Conservation (phyloP, 192 early-diverging fungal genomes). For the Coemansia sp. region DNA sequence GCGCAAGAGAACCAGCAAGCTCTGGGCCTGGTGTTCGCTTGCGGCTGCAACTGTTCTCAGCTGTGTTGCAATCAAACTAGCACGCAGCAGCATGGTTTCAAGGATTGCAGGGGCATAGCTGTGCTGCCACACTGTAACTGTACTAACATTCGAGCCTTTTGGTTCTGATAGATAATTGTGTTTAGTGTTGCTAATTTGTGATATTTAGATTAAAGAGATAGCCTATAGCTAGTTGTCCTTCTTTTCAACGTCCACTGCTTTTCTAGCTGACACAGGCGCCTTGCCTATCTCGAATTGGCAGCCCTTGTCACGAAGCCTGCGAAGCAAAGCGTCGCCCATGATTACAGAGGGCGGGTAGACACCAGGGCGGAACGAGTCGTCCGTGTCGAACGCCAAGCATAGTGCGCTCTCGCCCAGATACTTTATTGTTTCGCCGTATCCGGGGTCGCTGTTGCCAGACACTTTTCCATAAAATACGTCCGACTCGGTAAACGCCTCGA, state of each 20-base stretch:
- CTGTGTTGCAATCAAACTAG: constrained; percentile 26
- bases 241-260: background rate
- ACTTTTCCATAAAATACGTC: constrained; percentile 48
- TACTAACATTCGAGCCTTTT: background rate
- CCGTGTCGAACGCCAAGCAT: constrained; percentile 64
- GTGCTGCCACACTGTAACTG: background rate
- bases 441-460: constrained; percentile 65
- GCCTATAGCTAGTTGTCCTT: background rate
- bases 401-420: constrained; percentile 80
- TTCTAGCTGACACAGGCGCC: constrained; percentile 4
- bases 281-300: constrained; percentile 55
- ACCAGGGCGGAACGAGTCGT: constrained; percentile 60
- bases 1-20: constrained; percentile 16
- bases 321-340: constrained; percentile 72
- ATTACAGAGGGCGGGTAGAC: constrained; percentile 77
- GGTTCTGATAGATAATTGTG: too few species aligned
- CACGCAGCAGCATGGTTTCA: constrained; percentile 14
- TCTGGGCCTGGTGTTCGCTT: constrained; percentile 47
- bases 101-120: background rate
- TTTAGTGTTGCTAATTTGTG: too few species aligned
- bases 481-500: constrained; percentile 34
- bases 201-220: background rate
- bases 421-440: constrained; percentile 78
- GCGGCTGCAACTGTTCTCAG: constrained; percentile 23
- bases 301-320: constrained; percentile 64